These are phyloP conservation scores for Meredithiella fracta DNA, from an alignment of 2,329 filamentous ascomycete species.

Conservation along the genomic window DNA sequence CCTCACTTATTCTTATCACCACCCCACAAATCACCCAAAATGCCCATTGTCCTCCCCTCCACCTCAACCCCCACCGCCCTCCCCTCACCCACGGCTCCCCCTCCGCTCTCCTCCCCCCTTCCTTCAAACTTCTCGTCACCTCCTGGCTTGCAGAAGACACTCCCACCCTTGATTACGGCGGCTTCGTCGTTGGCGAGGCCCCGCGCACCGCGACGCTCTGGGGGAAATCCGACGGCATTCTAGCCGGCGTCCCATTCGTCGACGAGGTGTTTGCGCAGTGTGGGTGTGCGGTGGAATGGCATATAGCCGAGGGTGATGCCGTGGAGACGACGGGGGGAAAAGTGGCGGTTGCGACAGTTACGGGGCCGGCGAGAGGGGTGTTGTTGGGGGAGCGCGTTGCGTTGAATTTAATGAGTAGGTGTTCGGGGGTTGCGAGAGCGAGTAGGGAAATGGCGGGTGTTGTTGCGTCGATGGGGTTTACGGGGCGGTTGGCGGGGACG, in stretches of 20 bases:
- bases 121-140: slow-evolving; percentile 66
- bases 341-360: slow-evolving; percentile 60
- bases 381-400: slow-evolving; percentile 88
- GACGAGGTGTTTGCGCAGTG: slow-evolving; percentile 82
- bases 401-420: slow-evolving; percentile 76
- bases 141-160: slow-evolving; percentile 92
- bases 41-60: slow-evolving; percentile 11
- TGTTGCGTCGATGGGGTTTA: slow-evolving; percentile 53
- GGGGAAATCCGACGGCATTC: slow-evolving; percentile 57
- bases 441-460: slow-evolving; percentile 37
- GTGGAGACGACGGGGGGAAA: slow-evolving; percentile 45
- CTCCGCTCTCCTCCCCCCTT: slow-evolving; percentile 62
- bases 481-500: slow-evolving; percentile 76
- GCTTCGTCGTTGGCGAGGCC: slow-evolving; percentile 76
- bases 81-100: slow-evolving; percentile 26
- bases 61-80: slow-evolving; percentile 11
- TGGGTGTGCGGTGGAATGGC: slow-evolving; percentile 85
- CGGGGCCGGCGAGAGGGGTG: slow-evolving; percentile 61
- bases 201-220: slow-evolving; percentile 48
- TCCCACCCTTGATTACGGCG: slow-evolving; percentile 90
- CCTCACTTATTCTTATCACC: background rate
- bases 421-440: slow-evolving; percentile 74
- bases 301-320: slow-evolving; percentile 54
- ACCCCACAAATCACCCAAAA: background rate
- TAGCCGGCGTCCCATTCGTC: slow-evolving; percentile 90